Evolutionary conservation across 2,329 filamentous ascomycete species (phyloP), one percentile per base, ranked within the genome.

Genomic region (Samsoniella hepiali): DNA sequence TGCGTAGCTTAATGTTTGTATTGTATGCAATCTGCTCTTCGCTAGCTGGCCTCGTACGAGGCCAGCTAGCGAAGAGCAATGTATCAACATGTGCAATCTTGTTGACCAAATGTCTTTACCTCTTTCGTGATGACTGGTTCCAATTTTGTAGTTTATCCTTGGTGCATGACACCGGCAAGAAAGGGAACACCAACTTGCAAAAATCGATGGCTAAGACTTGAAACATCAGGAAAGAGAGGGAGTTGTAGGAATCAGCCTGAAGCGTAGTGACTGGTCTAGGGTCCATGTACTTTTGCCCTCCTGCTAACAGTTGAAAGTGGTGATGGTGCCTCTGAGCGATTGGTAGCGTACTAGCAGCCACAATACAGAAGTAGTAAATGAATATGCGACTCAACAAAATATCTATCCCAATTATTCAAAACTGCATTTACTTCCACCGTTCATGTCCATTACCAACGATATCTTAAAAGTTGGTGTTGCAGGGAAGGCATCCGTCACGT

Each of bases 1-100:
- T 65, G 53, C 49, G 40, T 55, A 60, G 55, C 32, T 63, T 63
- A 49, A 59, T 63, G 50, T 49, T 55, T 63, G 62, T 63, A 63
- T 55, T 63, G 56, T 63, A 63, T 32, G 47, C 59, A 55, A 53
- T 50, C 45, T 63, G 40, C 51, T 27, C 42, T 34, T 36, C 29
- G 44, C 7, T 49, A 36, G 29, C 49, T 54, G 36, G 9, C 17
- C 5, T 11, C 2, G 36, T 27, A 1, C 29, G 17, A 55, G 44
- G 40, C 40, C 34, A 22, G 22, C 22, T 22, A 22, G 22, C 22
- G 22, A 22, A 11, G 47, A 44, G 58, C 47, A 60, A 53, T 60
- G 58, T 60, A 60, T 60, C 31, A 60, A 60, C 47, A 60, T 42
- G 34, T 53, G 45, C 36, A 60, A 53, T 53, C 36, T 56, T 38